phyloP scores from a whole-genome alignment of 306 rosid genomes.

The Cicer chorassanicum region DNA sequence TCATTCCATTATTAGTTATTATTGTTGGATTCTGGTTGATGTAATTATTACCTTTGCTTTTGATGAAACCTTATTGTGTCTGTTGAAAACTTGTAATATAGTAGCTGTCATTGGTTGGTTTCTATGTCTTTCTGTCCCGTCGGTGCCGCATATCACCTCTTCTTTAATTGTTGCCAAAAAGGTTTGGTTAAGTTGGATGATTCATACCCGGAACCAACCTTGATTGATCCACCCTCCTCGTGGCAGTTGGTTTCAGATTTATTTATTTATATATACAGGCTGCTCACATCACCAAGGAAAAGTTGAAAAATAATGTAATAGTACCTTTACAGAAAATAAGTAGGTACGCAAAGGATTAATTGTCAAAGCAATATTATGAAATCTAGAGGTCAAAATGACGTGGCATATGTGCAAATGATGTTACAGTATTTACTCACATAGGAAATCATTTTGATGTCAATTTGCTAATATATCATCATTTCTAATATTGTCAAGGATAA shows the following conservation, averaged over 20 bases:
- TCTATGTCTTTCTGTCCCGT: conserved; percentile 42
- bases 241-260: conserved; percentile 27
- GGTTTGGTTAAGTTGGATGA: conserved; percentile 38
- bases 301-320: neutral
- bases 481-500: no score
- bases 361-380: neutral
- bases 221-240: conserved; percentile 32
- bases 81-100: conserved; percentile 44
- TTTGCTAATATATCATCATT: neutral
- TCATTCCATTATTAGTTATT: conserved; percentile 44
- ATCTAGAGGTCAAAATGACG: neutral
- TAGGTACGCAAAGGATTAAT: neutral
- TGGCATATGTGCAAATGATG: conserved; percentile 4
- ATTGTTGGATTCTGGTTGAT: conserved; percentile 59
- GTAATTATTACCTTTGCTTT: conserved; percentile 61
- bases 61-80: conserved; percentile 40
- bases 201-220: conserved; percentile 43
- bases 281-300: conserved; percentile 8
- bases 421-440: neutral
- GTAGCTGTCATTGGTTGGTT: conserved; percentile 52
- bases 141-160: conserved; percentile 41
- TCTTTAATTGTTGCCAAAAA: conserved; percentile 43
- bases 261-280: neutral
- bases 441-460: no score
- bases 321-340: neutral